Conservation (phyloP, 805 yeast genomes). For the Candida andamanensis region DNA sequence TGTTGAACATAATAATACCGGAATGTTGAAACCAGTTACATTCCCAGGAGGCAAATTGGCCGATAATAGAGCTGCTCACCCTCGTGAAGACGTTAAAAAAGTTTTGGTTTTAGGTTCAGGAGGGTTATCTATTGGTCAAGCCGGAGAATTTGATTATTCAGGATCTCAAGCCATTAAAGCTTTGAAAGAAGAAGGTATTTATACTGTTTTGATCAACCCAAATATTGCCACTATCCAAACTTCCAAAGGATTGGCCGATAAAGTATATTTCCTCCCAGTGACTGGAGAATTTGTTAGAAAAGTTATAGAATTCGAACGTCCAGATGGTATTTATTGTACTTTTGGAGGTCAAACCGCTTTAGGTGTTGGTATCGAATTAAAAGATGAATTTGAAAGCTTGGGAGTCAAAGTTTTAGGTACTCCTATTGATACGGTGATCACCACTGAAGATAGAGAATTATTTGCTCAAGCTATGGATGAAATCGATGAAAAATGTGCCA, state of each 20-base stretch:
- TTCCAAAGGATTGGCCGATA: slow-evolving; percentile 91
- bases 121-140: slow-evolving; percentile 95
- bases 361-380: slow-evolving; percentile 92
- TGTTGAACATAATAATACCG: slow-evolving; percentile 54
- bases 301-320: slow-evolving; percentile 91
- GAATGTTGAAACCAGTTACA: slow-evolving; percentile 60
- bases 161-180: slow-evolving; percentile 98
- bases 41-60: slow-evolving; percentile 87
- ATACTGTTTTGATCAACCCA: slow-evolving; percentile 90
- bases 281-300: slow-evolving; percentile 95
- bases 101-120: slow-evolving; percentile 95
- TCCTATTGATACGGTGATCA: slow-evolving; percentile 91
- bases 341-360: slow-evolving; percentile 99
- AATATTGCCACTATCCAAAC: slow-evolving; percentile 97
- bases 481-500: slow-evolving; percentile 92
- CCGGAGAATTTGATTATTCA: slow-evolving; percentile 96
- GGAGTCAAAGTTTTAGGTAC: slow-evolving; percentile 96
- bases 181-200: slow-evolving; percentile 88
- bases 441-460: slow-evolving; percentile 96
- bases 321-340: slow-evolving; percentile 92
- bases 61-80: slow-evolving; percentile 72
- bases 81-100: slow-evolving; percentile 80
- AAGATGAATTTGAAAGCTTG: slow-evolving; percentile 89
- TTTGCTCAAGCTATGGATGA: slow-evolving; percentile 94
- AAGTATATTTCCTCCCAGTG: slow-evolving; percentile 91